Evolutionary conservation across 805 yeast genomes (phyloP), one percentile per base, ranked within the genome.

Genomic region (Clavispora vitiphila): DNA sequence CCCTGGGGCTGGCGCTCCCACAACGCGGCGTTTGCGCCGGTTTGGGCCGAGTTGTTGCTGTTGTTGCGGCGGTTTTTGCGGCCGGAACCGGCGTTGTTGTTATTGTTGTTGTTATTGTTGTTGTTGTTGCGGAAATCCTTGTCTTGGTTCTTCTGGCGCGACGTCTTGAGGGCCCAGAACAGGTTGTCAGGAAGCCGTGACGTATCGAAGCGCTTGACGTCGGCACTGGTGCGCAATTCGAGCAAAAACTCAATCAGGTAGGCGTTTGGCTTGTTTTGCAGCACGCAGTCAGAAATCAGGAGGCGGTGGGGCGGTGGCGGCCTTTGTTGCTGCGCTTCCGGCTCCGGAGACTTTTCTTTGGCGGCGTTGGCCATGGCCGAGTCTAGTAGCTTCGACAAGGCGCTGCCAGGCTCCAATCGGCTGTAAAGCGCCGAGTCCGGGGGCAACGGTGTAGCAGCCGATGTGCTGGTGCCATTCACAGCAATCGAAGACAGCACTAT

Each of bases 311-410:
- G 38, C 24, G 39, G 34, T 38, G 12, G 20, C 32, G 32, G 32
- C 10, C 20, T 29, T 12, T 7, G 19, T 12, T 15, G 32, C 20
- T 20, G 32, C 35, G 38, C 35, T 36, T 11, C 37, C 38, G 35
- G 16, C 22, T 66, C 72, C 7, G 73, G 74, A 5, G 71, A 63
- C 15, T 64, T 49, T 41, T 71, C 75, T 37, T 63, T 66, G 27
- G 75, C 75, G 11, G 76, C 76, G 26, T 71, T 67, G 22, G 73
- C 72, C 50, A 71, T 67, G 14, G 76, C 76, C 7, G 71, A 64
- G 48, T 71, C 75, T 36, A 71, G 58, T 32, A 71, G 56, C 46
- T 62, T 63, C 16, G 74, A 64, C 31, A 71, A 63, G 6, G 68
- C 73, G 39, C 56, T 61, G 15, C 65, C 63, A 3, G 69, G 64